Base-by-base conservation (phyloP, 2,329 filamentous ascomycete genomes). In the Colletotrichum musicola region DNA sequence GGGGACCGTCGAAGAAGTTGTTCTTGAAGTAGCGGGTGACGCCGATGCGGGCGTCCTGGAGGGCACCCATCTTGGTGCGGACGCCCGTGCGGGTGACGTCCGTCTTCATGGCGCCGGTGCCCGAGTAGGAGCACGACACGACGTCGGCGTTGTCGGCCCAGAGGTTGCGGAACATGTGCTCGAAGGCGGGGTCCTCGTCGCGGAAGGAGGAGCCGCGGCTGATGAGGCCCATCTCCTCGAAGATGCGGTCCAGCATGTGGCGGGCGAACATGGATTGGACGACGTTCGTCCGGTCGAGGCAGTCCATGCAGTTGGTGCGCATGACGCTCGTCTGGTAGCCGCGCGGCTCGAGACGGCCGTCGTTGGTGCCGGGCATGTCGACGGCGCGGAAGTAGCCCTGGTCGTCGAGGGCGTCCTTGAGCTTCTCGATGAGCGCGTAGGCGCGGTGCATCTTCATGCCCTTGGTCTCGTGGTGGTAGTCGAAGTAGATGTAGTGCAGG, bases 121-220 rank as follows among this genome's bases (percentile, higher is more conserved):
- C 96, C 1, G 96, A 96, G 80, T 99, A 99, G 0, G 94, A 91
- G 73, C 89, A 92, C 18, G 95, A 97, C 40, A 99, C 95, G 25
- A 97, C 92, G 78, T 99, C 96, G 64, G 97, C 96, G 76, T 99
- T 99, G 81, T 99, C 96, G 35, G 96, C 96, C 96, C 96, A 99
- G 16, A 98, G 86, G 80, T 98, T 98, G 73, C 96, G 93, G 88
- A 98, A 99, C 67, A 98, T 84, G 74, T 92, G 86, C 80, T 98
- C 95, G 77, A 99, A 99, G 1, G 86, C 88, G 13, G 87, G 83
- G 75, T 98, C 94, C 74, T 94, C 92, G 66, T 86, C 84, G 49
- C 90, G 90, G 73, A 96, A 95, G 22, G 87, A 90, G 75, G 95
- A 89, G 63, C 94, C 94, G 27, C 89, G 88, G 60, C 88, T 81